Evolutionary conservation across 768 basidiomycete genomes (phyloP), one percentile per base, ranked within the genome.

Genomic region (Hygrophoropsis aurantiaca): DNA sequence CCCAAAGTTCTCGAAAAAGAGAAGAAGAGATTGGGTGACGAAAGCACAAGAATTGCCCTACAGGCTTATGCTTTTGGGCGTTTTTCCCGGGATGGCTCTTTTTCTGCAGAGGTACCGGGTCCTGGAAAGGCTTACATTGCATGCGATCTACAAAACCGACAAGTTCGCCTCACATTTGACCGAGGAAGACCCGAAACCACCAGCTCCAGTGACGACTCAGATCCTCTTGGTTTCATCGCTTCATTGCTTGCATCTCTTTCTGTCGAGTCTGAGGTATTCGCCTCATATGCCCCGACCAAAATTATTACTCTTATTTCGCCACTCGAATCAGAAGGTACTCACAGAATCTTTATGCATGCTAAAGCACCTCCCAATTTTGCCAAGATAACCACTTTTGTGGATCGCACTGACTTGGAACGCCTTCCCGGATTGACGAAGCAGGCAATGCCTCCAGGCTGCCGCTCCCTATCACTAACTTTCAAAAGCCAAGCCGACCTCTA

Each of bases 21-120:
- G 43, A 61, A 46, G 41, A 62, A 63, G 49, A 40, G 11, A 21
- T 56, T 61, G 38, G 50, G 59, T 3, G 46, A 11, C 4, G n/a
- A 42, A 58, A 18, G 62, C 66, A 0, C 57, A 32, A 32, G 16
- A 11, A 1, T 62, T 71, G 24, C 34, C 30, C 3, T 52, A 51
- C 8, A n/a, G n/a, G n/a, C n/a, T n/a, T 71, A 58, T 26, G 58
- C 59, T 6, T 71, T 72, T 41, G 71, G 71, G 1, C 72, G 61
- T 11, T 68, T 72, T 41, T 64, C 62, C 30, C 5, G 39, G 7
- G 68, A 73, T 25, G 65, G 62, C 1, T 51, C 59, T 2, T 72
- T 72, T 49, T 65, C 68, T 16, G 49, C 62, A 9, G 69, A 73
- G 46, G 54, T 60, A 5, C 42, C 51, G 15, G 55, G 50, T 16